phyloP scores from a whole-genome alignment of 73 alveolate genomes.

The Paramecium tetraurelia region DNA sequence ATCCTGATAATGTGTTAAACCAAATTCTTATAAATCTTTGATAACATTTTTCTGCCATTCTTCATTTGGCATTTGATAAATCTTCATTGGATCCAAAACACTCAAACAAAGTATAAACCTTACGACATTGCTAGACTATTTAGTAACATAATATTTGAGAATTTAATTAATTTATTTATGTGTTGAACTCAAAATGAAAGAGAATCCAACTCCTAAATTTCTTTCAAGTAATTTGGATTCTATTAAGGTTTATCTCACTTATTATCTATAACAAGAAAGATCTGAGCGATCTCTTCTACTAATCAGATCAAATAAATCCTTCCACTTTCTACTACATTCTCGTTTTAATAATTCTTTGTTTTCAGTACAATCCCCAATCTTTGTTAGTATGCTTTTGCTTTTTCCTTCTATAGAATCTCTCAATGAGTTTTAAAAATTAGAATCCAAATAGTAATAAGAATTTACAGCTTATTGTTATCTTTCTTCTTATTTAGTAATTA shows the following conservation, averaged over 20 bases:
- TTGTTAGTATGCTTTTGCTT: background rate
- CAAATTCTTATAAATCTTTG: slow-evolving; percentile 14
- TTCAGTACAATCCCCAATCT: background rate
- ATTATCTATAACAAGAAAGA: background rate
- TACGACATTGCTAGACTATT: background rate
- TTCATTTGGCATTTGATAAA: slow-evolving; percentile 26
- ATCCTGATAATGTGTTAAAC: background rate
- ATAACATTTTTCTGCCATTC: background rate
- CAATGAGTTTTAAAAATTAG: background rate
- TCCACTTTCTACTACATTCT: slow-evolving; percentile 28
- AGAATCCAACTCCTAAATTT: slow-evolving; percentile 30
- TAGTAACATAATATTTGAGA: background rate
- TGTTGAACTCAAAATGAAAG: slow-evolving; percentile 31
- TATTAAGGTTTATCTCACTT: background rate
- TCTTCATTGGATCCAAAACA: background rate
- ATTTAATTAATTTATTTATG: slow-evolving; percentile 29
- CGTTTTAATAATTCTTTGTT: background rate
- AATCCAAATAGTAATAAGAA: background rate
- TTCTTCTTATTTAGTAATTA: background rate
- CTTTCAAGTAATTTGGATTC: slow-evolving; percentile 6
- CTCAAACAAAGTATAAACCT: background rate
- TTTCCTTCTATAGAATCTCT: background rate
- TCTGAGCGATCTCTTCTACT: background rate
- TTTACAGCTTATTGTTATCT: background rate
- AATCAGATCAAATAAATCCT: slow-evolving; percentile 14